Conservation (phyloP, 2,329 filamentous ascomycete genomes). For the Dactylella cylindrospora region DNA sequence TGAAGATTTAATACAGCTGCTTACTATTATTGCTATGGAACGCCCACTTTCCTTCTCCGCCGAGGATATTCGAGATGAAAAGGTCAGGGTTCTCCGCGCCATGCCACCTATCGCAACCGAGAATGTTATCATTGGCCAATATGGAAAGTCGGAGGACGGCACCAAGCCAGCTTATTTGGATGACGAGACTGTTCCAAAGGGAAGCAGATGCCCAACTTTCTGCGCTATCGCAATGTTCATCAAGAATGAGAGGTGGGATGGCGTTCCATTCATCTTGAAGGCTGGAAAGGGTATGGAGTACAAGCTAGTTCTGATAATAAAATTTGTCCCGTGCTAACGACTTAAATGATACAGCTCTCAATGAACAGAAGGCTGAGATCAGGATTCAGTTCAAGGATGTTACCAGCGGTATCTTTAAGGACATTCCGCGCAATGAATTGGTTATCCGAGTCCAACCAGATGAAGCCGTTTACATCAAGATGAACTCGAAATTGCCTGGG, state of each 20-base stretch:
- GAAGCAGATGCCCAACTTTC: conserved; percentile 96
- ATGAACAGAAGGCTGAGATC: conserved; percentile 99
- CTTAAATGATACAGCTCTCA: conserved; percentile 64
- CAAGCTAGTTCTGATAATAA: background rate
- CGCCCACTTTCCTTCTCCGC: conserved; percentile 96
- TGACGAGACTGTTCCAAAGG: conserved; percentile 95
- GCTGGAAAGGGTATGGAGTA: conserved; percentile 71
- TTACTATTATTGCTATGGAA: conserved; percentile 97
- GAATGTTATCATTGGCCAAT: conserved; percentile 99
- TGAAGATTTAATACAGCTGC: conserved; percentile 85
- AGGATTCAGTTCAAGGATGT: conserved; percentile 99
- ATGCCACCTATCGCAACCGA: conserved; percentile 96
- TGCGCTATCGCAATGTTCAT: conserved; percentile 96
- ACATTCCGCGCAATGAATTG: conserved; percentile 97
- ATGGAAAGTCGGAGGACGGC: conserved; percentile 92
- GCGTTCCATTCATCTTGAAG: conserved; percentile 99
- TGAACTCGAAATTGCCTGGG: conserved; percentile 99
- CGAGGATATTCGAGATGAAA: conserved; percentile 98
- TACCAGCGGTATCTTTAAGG: conserved; percentile 98
- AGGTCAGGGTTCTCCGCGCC: conserved; percentile 89
- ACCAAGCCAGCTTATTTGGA: conserved; percentile 98
- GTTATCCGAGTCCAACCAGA: conserved; percentile 99
- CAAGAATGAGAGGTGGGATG: conserved; percentile 99
- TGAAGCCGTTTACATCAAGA: conserved; percentile 99
- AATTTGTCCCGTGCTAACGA: conserved; percentile 44